Percentiles rank a stretch among this genome's conserved stretches.
phyloP scores from a whole-genome alignment of 352 stramenopile genomes.

The Thalassiosira hispida region DNA sequence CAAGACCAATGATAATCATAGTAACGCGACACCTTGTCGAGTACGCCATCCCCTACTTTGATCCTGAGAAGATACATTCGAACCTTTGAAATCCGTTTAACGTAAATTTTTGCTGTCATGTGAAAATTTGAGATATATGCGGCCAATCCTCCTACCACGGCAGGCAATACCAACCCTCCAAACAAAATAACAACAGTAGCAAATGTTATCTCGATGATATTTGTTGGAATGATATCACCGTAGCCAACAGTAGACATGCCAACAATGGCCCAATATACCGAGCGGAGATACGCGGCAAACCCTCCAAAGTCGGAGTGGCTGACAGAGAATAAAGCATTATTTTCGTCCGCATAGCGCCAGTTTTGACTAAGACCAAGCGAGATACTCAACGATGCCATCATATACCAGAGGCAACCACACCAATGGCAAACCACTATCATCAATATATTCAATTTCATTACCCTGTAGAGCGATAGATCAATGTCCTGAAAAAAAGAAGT shows the following conservation, averaged over 20 bases:
- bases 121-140: constrained; percentile 70
- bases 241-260: constrained; percentile 70
- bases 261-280: constrained; percentile 72
- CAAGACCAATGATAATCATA: constrained; percentile 78
- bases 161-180: constrained; percentile 64
- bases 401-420: constrained; percentile 63
- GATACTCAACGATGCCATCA: constrained; percentile 49
- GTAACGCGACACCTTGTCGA: constrained; percentile 64
- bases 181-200: constrained; percentile 65
- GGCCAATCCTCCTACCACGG: constrained; percentile 69
- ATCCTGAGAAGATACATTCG: constrained; percentile 50
- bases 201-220: constrained; percentile 67
- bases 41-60: constrained; percentile 33
- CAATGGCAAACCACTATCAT: constrained; percentile 71
- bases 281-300: constrained; percentile 60
- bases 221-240: constrained; percentile 67
- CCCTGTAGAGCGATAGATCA: constrained; percentile 47
- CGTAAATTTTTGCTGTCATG: constrained; percentile 37
- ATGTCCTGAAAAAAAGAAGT: too few relatives aligned
- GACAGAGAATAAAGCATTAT: constrained; percentile 41
- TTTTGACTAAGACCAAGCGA: constrained; percentile 37
- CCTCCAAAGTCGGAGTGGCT: constrained; percentile 58
- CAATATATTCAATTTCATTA: constrained; percentile 64
- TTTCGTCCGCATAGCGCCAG: constrained; percentile 57
- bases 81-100: constrained; percentile 44